Base-by-base conservation (phyloP, 331 rosid genomes). In the Malus hybrid region DNA sequence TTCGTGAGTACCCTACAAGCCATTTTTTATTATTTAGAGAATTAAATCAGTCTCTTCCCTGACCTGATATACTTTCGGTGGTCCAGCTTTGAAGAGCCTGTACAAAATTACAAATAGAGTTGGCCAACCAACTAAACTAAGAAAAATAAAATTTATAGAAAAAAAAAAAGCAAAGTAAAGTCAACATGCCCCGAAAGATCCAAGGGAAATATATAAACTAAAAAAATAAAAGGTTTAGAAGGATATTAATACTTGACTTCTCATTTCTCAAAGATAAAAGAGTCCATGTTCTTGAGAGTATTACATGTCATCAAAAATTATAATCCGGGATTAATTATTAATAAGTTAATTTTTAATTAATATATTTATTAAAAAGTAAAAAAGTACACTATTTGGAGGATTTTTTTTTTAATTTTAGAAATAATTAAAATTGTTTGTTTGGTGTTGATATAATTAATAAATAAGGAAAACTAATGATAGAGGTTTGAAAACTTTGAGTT, bases 131-230 rank as follows among this genome's bases (percentile, higher is more conserved):
- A 10, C 46, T 3, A 42, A 61, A 29, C 77, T 65, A 44, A 44
- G 13, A 66, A 72, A 54, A 50, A 33, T 7, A 22, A 44, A 44
- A 3, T 10, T 10, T 44, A 27, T 52, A 6, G 3, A 65, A 2
- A 80, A 29, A 42, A 42, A 57, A 60, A 57, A 60, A 28, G 65
- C 55, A 48, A 74, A 71, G 74, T 32, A 34, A 81, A 77, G 86
- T 75, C 88, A 88, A 76, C 72, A 70, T 36, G 27, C 56, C 46
- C 73, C 60, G 6, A 20, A 73, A 14, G 65, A 60, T 59, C 60
- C 11, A 64, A 64, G 0, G 19, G 27, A 39, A 34, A 69, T 44
- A 20, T 28, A 33, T 16, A 24, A 69, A 31, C 68, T 52, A 62
- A 34, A 80, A 7, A 14, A 64, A 20, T 15, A 42, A 19, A 18